phyloP scores from a whole-genome alignment of 345 rosid genomes.

The Nasturtium officinale region DNA sequence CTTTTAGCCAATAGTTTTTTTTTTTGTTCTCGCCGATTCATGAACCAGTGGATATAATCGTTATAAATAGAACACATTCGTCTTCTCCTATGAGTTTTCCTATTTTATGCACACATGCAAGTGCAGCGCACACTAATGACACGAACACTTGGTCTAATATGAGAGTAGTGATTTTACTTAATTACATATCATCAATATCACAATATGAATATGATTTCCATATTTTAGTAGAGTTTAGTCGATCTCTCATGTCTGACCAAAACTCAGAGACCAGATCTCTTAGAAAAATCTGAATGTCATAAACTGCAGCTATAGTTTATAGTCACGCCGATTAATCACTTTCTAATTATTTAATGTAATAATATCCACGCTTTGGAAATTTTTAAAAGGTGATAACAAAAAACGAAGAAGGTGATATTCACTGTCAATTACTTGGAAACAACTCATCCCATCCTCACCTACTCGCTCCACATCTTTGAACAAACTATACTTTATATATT shows the following conservation, averaged over 20 bases:
- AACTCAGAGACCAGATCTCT: background rate
- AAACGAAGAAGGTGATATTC: conserved; percentile 2
- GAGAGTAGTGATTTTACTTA: background rate
- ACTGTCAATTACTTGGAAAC: background rate
- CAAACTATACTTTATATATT: too few species aligned
- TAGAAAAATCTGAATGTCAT: conserved; percentile 15
- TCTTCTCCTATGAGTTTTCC: too few species aligned
- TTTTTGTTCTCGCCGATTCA: too few species aligned
- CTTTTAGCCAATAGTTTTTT: too few species aligned
- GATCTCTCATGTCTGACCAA: background rate
- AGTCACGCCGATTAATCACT: conserved; percentile 20
- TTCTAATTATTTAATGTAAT: conserved; percentile 22
- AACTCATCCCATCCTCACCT: background rate
- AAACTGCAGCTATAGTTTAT: conserved; percentile 7
- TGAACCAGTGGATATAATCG: too few species aligned
- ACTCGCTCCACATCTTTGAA: conserved; percentile 7
- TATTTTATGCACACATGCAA: background rate
- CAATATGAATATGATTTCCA: background rate
- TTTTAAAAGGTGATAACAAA: background rate
- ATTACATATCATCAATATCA: background rate
- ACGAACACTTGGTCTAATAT: background rate
- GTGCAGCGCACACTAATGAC: background rate
- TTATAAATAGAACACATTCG: too few species aligned
- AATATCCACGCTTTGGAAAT: conserved; percentile 6
- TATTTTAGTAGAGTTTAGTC: conserved; percentile 8